Evolutionary conservation across 352 stramenopile species (phyloP).

Genomic region (Globisporangium cystogenes): DNA sequence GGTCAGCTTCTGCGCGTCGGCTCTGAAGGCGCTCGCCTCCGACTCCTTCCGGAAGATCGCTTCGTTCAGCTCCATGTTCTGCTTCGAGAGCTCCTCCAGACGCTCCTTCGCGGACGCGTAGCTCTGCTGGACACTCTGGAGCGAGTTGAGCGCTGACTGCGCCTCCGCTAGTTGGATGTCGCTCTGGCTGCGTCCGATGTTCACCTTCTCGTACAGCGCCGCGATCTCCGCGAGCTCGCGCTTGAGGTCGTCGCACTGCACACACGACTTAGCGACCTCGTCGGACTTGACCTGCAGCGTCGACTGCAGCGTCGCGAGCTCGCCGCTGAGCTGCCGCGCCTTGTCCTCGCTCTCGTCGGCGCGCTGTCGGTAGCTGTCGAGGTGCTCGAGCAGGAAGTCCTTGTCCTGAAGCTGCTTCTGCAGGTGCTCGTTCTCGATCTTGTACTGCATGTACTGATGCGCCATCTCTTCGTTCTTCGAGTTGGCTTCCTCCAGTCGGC

Average conservation of each 20-base stretch:
- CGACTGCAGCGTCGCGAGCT: conserved; percentile 23
- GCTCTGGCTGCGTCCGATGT: conserved; percentile 46
- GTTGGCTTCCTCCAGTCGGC: conserved; percentile 24
- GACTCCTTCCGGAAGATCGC: conserved; percentile 51
- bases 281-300: conserved; percentile 31
- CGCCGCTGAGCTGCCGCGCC: conserved; percentile 19
- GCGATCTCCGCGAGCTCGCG: conserved; percentile 44
- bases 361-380: conserved; percentile 34
- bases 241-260: conserved; percentile 35
- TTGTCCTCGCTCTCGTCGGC: conserved; percentile 49
- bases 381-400: conserved; percentile 59
- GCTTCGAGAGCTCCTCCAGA: conserved; percentile 35
- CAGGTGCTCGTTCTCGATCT: conserved; percentile 68
- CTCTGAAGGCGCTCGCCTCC: conserved; percentile 32
- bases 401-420: conserved; percentile 65
- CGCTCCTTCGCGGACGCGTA: conserved; percentile 28
- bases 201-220: conserved; percentile 53
- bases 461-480: conserved; percentile 31
- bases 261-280: conserved; percentile 28
- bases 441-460: conserved; percentile 56
- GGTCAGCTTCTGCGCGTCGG: conserved; percentile 39
- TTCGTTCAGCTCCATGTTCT: conserved; percentile 55
- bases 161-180: conserved; percentile 54
- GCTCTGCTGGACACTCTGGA: conserved; percentile 39
- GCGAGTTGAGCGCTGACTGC: conserved; percentile 29